Evolutionary conservation across 2,329 filamentous ascomycete species (phyloP), one percentile per base, ranked within the genome.

Genomic region (Fusarium solani-melongenae): DNA sequence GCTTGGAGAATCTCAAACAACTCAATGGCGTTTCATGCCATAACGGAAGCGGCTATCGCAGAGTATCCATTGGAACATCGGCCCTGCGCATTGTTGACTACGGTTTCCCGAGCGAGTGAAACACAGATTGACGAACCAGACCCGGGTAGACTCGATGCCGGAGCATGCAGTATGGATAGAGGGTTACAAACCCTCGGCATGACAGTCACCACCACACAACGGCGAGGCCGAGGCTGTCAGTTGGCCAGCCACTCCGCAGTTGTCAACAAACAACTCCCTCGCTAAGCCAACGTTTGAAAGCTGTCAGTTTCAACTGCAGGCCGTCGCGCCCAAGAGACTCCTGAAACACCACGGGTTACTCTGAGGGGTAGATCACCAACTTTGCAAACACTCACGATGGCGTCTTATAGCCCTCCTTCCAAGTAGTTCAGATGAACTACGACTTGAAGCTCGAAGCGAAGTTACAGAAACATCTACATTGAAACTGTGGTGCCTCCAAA

Each of bases 1-100:
- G 38, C 46, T 65, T 57, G 39, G 27, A 51, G 27, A 73, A 69
- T 71, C 71, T 64, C 64, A 74, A 74, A 73, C 67, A 69, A 53
- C 67, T 17, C 56, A 60, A 66, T 63, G 64, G 36, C 53, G 71
- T 73, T 73, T 73, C 71, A 73, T 66, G 49, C 60, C 39, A 61
- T 62, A 41, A 61, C 62, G 36, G 44, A 34, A 33, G 58, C 38
- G 58, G 58, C 61, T 68, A 73, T 73, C 69, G 20, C 59, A 71
- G 57, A 67, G 63, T 71, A 53, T 59, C 60, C 71, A 73, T 74
- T 73, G 71, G 73, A 71, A 73, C 71, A 39, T 64, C 49, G 51
- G 67, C 59, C 55, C 62, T 68, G 58, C 34, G 60, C 49, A 64
- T 38, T 27, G 44, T 58, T 17, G 34, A 34, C 34, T 58, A 41